Evolutionary conservation across 2,329 filamentous ascomycete species (phyloP), one percentile per base, ranked within the genome.

Genomic region (Fusarium sp.): DNA sequence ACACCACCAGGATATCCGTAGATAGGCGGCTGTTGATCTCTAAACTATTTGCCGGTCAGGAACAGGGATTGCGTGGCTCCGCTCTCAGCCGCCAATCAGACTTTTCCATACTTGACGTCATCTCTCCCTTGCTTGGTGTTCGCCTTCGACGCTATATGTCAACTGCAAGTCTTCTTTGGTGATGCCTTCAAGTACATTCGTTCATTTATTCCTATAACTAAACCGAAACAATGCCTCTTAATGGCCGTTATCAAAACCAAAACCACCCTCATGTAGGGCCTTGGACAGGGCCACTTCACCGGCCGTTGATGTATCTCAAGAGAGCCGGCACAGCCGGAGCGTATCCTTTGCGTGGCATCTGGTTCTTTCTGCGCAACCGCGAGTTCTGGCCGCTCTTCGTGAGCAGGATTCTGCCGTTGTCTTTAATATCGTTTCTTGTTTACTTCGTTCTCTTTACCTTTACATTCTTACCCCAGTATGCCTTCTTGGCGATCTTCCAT

Each of bases 401-500:
- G 61, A 85, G 92, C 25, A 90, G 94, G 18, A 84, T 99, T 4
- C 81, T 98, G 1, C 94, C 95, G 0, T 86, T 97, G 29, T 88
- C 92, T 4, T 83, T 98, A 16, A 90, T 98, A 14, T 97, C 94
- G 1, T 83, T 91, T 16, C 88, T 96, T 57, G 92, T 98, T 16
- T 93, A 97, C 67, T 83, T 90, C n/a, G 84, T 97, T 22, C 88
- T 98, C 22, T 98, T 98, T 80, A 85, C 93, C 14, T 97, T 96
- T 80, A 86, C 93, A 1, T 98, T 97, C 74, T 82, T 98, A 4
- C 95, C 95, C 0, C 93, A 98, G 78, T 94, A 94, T 59, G 92
- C 93, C 3, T 93, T 99, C 75, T 87, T 99, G 24, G 90, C 92
- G 18, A 88, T 98, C 72, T 98, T 98, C 79, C 94, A 98, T 75